phyloP scores from a whole-genome alignment of 2,329 filamentous ascomycete genomes.

The Paracoccidioides lutzii region DNA sequence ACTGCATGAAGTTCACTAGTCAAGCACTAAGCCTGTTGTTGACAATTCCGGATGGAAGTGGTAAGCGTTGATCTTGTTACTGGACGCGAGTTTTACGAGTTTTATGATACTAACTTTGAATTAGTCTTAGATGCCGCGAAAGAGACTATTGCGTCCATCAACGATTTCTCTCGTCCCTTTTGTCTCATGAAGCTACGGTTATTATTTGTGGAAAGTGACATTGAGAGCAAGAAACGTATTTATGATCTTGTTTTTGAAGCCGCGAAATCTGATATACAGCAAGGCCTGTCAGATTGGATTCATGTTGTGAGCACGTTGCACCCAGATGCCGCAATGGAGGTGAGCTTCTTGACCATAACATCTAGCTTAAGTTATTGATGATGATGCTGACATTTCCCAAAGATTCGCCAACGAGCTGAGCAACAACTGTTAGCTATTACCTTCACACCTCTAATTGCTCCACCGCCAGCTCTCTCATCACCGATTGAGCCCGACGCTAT shows the following conservation, averaged over 20 bases:
- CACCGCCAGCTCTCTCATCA: slow-evolving; percentile 4
- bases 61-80: neutral
- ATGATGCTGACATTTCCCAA: slow-evolving; percentile 9
- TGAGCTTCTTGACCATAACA: slow-evolving; percentile 11
- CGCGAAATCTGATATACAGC: slow-evolving; percentile 24
- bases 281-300: slow-evolving; percentile 26
- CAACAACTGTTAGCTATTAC: slow-evolving; percentile 26
- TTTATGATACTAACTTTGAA: neutral
- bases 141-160: slow-evolving; percentile 23
- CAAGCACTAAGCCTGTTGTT: neutral
- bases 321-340: slow-evolving; percentile 25
- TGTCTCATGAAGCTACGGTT: slow-evolving; percentile 31
- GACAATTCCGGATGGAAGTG: neutral
- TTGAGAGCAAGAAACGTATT: slow-evolving; percentile 18
- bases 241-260: slow-evolving; percentile 30
- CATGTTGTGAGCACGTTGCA: slow-evolving; percentile 28
- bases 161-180: slow-evolving; percentile 32
- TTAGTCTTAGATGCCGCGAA: slow-evolving; percentile 21
- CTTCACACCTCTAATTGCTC: slow-evolving; percentile 9
- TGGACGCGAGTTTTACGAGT: neutral
- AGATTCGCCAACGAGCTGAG: slow-evolving; percentile 32
- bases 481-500: slow-evolving; percentile 2
- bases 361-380: neutral
- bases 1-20: slow-evolving; percentile 11
- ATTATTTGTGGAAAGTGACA: slow-evolving; percentile 22